These are phyloP conservation scores for Pyricularia pennisetigena DNA, from an alignment of 2,329 filamentous ascomycete genomes.

Conservation along the genomic window DNA sequence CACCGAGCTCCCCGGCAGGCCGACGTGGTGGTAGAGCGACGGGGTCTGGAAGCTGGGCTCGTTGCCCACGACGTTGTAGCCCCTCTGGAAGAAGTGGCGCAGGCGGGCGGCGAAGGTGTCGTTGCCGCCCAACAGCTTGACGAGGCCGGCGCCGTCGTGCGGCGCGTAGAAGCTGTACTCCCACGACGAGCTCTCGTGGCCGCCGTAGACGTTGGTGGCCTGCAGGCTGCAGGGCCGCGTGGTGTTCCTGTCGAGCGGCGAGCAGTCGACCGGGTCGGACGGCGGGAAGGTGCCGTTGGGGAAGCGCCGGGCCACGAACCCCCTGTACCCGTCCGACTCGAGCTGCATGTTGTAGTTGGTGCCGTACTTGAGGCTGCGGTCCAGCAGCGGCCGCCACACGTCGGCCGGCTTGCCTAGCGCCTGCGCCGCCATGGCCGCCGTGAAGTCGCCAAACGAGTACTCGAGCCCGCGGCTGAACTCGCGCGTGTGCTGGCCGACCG, in stretches of 20 bases:
- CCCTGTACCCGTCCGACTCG: slow-evolving; percentile 48
- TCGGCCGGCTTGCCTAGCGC: not conserved
- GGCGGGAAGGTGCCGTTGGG: slow-evolving; percentile 55
- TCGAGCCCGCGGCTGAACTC: slow-evolving; percentile 3
- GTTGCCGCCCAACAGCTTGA: slow-evolving; percentile 42
- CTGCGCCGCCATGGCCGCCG: not conserved
- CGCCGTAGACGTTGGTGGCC: slow-evolving; percentile 41
- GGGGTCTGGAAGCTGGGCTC: slow-evolving; percentile 8
- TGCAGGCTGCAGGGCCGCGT: slow-evolving; percentile 10
- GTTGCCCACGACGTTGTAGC: slow-evolving; percentile 19
- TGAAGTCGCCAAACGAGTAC: not conserved
- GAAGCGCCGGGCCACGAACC: slow-evolving; percentile 57
- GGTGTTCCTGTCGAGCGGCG: slow-evolving; percentile 31
- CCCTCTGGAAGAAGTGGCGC: slow-evolving; percentile 38
- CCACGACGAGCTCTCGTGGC: slow-evolving; percentile 61
- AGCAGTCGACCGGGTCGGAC: slow-evolving; percentile 54
- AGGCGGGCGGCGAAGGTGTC: slow-evolving; percentile 41
- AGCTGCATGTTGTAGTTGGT: slow-evolving; percentile 3
- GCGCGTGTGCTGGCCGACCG: slow-evolving; percentile 35
- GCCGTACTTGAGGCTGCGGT: not conserved
- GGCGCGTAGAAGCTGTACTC: slow-evolving; percentile 54
- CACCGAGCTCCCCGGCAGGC: slow-evolving; percentile 4
- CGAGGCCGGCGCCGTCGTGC: slow-evolving; percentile 30
- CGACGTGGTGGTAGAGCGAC: slow-evolving; percentile 6
- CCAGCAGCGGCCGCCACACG: not conserved